Base-by-base conservation (phyloP, 148 eudicot genomes). In the Cornus kousa region DNA sequence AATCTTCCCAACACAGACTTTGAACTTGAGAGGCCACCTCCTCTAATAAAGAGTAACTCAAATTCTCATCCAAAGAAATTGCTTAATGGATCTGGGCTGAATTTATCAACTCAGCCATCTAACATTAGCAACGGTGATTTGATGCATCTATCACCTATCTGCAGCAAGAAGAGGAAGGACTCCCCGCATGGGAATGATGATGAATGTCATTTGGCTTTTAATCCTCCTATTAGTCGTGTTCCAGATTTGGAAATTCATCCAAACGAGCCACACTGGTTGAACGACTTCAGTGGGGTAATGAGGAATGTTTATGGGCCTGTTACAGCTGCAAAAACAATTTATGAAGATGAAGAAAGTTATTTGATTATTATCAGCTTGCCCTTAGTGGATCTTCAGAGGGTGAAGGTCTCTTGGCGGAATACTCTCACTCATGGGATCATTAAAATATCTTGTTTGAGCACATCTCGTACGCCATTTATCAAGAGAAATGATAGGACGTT, bases 401-500 rank as follows among this genome's bases (percentile, higher is more conserved):
- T 89, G 71, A 89, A 85, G 80, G 91, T 89, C 53, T 87, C 87
- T 5, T 89, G 91, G 91, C 86, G 89, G 40, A 89, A 89, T 71
- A 85, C 91, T 5, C 85, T 68, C 46, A 85, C 88, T 23, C 83
- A 83, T 43, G 91, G 91, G 68, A 85, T 89, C 69, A 89, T 89
- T 23, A 89, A 89, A 76, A 67, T 89, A 17, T 89, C 85, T 43
- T 86, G 91, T 80, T 39, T 71, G 60, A 89, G 91, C 79, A 85
- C 86, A 66, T 87, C 91, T 23, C 57, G 85, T 0, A 55, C 76
- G 66, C 89, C 86, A n/a, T 87, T 72, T 33, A 79, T 87, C 40
- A 83, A 85, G 83, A 87, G 88, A 73, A 80, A 75, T 17, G 85
- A 81, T 73, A 73, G 91, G 71, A 85, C 85, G 62, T 89, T 89